Evolutionary conservation across 2,329 filamentous ascomycete genomes (phyloP).

Genomic region (Colletotrichum agaves): DNA sequence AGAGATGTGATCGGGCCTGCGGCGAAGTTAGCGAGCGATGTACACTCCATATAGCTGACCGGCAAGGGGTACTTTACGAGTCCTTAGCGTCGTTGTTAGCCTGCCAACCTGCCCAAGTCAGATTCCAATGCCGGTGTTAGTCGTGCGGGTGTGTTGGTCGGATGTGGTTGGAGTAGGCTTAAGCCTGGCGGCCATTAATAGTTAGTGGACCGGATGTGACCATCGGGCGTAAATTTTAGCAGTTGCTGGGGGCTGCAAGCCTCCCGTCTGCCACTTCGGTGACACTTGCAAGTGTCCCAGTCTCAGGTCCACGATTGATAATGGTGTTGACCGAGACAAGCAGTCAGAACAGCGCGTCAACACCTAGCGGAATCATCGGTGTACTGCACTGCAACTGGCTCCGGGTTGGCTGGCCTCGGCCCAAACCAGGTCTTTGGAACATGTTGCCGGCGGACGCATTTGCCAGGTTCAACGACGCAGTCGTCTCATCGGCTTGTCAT

Average conservation of each 20-base stretch:
- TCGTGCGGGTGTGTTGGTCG: neutral
- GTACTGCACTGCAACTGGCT: too few species aligned
- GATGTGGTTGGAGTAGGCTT: neutral
- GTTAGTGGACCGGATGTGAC: neutral
- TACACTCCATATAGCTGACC: neutral
- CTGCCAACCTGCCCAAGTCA: neutral
- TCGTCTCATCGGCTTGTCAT: neutral
- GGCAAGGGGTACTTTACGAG: neutral
- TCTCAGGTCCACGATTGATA: neutral
- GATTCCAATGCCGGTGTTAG: neutral
- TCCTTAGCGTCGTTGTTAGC: neutral
- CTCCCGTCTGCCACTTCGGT: neutral
- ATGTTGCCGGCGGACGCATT: neutral
- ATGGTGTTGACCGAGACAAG: neutral
- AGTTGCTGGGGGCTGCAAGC: neutral
- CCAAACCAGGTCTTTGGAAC: neutral
- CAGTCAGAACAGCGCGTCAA: neutral
- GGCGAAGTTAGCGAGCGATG: neutral
- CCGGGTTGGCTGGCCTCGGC: neutral
- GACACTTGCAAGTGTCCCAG: neutral
- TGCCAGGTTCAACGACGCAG: neutral
- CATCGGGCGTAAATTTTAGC: neutral
- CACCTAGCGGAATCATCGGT: neutral
- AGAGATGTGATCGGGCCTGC: too few species aligned
- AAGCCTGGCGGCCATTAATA: too few species aligned